A percentile compares a stretch with the other conserved stretches of the same genome.
These are phyloP conservation scores for Trichoderma afroharzianum DNA, from an alignment of 2,329 filamentous ascomycete genomes.

Conservation along the genomic window DNA sequence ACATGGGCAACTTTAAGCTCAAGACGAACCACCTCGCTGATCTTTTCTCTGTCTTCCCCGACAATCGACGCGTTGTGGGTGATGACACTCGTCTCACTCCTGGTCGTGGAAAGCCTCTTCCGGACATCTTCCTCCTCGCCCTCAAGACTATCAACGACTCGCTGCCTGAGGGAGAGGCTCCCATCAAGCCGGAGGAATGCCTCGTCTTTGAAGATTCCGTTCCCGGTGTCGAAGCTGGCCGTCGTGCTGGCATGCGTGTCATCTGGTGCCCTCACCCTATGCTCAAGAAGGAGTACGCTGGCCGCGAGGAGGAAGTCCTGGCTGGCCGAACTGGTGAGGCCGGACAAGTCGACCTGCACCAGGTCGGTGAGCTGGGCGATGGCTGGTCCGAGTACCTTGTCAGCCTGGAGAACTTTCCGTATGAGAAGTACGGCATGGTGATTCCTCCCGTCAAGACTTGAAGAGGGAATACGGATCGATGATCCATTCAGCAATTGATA, in stretches of 20 bases:
- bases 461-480: neutral
- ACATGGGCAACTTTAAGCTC: constrained; percentile 66
- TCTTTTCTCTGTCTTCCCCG: constrained; percentile 63
- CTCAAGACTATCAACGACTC: constrained; percentile 79
- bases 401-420: constrained; percentile 53
- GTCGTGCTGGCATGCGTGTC: constrained; percentile 90
- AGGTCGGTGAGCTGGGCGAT: constrained; percentile 55
- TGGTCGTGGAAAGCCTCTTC: constrained; percentile 88
- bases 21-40: constrained; percentile 65
- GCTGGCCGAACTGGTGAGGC: constrained; percentile 75
- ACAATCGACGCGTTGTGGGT: constrained; percentile 72
- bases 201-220: constrained; percentile 96
- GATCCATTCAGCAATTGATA: neutral
- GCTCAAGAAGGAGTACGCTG: constrained; percentile 70
- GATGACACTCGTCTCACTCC: constrained; percentile 75
- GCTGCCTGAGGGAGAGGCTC: constrained; percentile 57
- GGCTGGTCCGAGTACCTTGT: constrained; percentile 57
- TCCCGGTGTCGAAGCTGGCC: constrained; percentile 83
- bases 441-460: constrained; percentile 29
- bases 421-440: constrained; percentile 56
- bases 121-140: constrained; percentile 90
- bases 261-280: constrained; percentile 87
- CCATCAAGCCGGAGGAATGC: constrained; percentile 79
- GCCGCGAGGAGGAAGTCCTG: constrained; percentile 74
- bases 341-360: constrained; percentile 50